Evolutionary conservation across 2,329 filamentous ascomycete species (phyloP), one percentile per base, ranked within the genome.

Genomic region (Penicillium vulpinum): DNA sequence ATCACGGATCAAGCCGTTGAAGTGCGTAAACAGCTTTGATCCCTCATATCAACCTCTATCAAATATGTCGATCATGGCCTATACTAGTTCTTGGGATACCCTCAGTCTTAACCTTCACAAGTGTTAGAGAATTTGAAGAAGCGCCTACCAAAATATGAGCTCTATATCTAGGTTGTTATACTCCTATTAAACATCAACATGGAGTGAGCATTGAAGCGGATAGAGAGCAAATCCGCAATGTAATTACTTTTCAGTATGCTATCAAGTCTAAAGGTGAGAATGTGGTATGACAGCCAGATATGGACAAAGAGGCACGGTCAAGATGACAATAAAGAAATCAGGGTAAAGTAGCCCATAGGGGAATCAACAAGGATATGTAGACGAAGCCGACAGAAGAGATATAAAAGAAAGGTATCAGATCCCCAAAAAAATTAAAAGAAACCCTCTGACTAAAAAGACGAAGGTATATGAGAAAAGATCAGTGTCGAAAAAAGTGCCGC

Each of bases 51-150:
- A n/a, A 11, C 24, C 2, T 46, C 58, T 15, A 66, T 65, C 1
- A 46, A 62, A 36, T 33, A 31, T 24, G 50, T 65, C n/a, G 56
- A 64, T 46, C 33, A 54, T 43, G 41, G 54, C 13, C 53, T 57
- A 7, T 60, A 59, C 33, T 64, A 59, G n/a, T n/a, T n/a, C n/a
- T 5, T 43, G 48, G 38, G 38, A 51, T 43, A 21, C 48, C n/a
- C 18, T 51, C 1, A 21, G 13, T 8, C 38, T 56, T 10, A 56
- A 28, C 6, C 57, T 64, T 21, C 43, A 15, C 24, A 22, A 21
- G 50, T 50, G 7, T 51, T 68, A n/a, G 45, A 64, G 8, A 65
- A 61, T n/a, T n/a, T 63, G 43, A 62, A 57, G 44, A 62, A 59
- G 29, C 43, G 58, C 4, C 51, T 70, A 16, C 62, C 62, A 1